phyloP scores from a whole-genome alignment of 768 basidiomycete species.

The Wakefieldia striispora region DNA sequence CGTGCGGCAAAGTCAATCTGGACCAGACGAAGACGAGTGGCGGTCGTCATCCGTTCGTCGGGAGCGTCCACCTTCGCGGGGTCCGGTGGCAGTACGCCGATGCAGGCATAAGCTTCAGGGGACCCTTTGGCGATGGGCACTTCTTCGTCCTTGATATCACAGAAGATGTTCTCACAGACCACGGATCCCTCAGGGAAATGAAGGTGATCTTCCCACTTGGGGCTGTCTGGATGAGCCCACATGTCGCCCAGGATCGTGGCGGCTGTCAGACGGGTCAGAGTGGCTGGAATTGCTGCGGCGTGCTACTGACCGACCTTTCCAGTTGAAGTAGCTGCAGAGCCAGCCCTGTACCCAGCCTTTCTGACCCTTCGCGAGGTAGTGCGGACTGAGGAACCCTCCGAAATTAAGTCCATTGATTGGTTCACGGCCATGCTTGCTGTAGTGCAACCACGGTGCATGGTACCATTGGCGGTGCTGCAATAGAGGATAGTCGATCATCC shows the following conservation, averaged over 20 bases:
- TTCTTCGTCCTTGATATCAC: background rate
- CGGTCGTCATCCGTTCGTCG: no score
- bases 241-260: background rate
- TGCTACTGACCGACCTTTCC: background rate
- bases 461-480: background rate
- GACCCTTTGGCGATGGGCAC: background rate
- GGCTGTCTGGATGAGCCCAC: background rate
- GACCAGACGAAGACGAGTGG: background rate
- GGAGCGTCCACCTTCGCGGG: no score
- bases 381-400: background rate
- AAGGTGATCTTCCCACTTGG: background rate
- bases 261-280: background rate
- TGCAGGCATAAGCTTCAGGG: background rate
- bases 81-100: background rate
- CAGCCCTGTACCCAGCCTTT: background rate
- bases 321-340: conserved; percentile 1
- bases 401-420: background rate
- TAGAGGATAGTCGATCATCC: no score
- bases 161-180: background rate
- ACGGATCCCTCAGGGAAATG: background rate
- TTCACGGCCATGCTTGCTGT: background rate
- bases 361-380: background rate
- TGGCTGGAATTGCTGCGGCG: background rate
- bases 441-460: conserved; percentile 3
- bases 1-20: background rate